Evolutionary conservation across 1,284 basidiomycete species (phyloP), one percentile per base, ranked within the genome.

Genomic region (Phlebopus sp.): DNA sequence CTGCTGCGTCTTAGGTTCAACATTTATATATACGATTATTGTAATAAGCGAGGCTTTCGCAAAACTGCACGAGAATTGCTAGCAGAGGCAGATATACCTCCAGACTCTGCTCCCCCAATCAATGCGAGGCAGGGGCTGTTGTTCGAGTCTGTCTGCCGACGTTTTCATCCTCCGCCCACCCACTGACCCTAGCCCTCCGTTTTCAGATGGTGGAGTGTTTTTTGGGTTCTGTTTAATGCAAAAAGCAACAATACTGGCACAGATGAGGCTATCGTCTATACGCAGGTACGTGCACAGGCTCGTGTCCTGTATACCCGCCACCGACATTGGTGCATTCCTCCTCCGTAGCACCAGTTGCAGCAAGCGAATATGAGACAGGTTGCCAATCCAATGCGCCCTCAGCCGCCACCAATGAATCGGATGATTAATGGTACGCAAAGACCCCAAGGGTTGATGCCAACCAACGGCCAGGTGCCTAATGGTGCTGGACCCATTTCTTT

Each of bases 11-110:
- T 21, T 61, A 90, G 86, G 86, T 89, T 90, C 66, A 87, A 90
- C 68, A 86, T 90, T 56, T 90, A 90, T 68, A 90, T 90, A 53
- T 77, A 84, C 64, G 87, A 90, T 69, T 90, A 90, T 60, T 90
- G 85, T 69, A 68, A 64, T 56, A 90, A 90, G 67, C 82, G 86
- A 46, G 87, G 87, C 46, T 90, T 82, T 58, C 67, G 61, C 55
- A 83, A 81, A 59, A 86, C 87, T 1, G 86, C 86, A 13, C 69
- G 66, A 25, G 80, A 86, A 59, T 76, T 90, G 37, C 64, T 77
- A 55, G 37, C 44, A 10, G 87, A 90, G 60, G 86, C 86, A 1
- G 77, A 81, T 0, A 76, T 90, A 34, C 64, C 77, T 0, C 59
- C 69, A 3, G 81, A 85, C 43, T 72, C 81, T 0, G 65, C 70